Percentiles rank a stretch among this genome's conserved stretches.
These are phyloP conservation scores for Niveomyces coronatus DNA, from an alignment of 2,329 filamentous ascomycete species.

Conservation along the genomic window DNA sequence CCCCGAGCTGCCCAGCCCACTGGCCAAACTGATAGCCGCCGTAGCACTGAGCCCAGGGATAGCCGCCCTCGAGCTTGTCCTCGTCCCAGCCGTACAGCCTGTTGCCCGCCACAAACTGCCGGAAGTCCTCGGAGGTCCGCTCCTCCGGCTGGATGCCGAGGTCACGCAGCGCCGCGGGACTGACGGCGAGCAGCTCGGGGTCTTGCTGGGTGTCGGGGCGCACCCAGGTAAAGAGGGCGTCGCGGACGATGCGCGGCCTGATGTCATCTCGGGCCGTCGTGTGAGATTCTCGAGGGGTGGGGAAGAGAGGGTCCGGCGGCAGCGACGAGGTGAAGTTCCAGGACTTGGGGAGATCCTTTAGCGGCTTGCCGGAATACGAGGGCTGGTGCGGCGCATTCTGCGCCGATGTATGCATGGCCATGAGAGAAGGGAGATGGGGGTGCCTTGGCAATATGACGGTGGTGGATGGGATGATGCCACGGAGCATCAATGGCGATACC, in stretches of 20 bases:
- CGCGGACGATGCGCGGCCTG: conserved; percentile 70
- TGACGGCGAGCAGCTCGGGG: conserved; percentile 73
- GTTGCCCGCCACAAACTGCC: conserved; percentile 70
- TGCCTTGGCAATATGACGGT: conserved; percentile 7
- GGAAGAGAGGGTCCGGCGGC: conserved; percentile 66
- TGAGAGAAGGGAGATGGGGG: conserved; percentile 3
- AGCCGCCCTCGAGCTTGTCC: conserved; percentile 56
- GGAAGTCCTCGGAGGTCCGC: conserved; percentile 62
- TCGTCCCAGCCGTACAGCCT: conserved; percentile 71
- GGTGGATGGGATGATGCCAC: conserved; percentile 3
- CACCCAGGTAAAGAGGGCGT: conserved; percentile 83
- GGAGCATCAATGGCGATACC: conserved; percentile 10
- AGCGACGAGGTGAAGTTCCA: conserved; percentile 57
- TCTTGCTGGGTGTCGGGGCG: conserved; percentile 63
- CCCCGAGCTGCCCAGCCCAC: conserved; percentile 93
- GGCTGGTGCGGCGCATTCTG: conserved; percentile 1
- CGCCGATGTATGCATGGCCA: conserved; percentile 1
- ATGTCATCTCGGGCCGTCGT: conserved; percentile 67
- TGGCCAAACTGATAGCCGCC: conserved; percentile 73
- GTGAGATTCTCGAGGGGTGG: conserved; percentile 74
- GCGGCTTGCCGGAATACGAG: conserved; percentile 23
- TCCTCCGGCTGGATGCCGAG: conserved; percentile 65
- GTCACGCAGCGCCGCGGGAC: conserved; percentile 66
- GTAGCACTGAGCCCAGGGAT: conserved; percentile 98
- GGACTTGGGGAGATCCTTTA: conserved; percentile 51